Evolutionary conservation across 1,139 yeast genomes (phyloP).

Genomic region (Nadsonia starkeyi-henricii): DNA sequence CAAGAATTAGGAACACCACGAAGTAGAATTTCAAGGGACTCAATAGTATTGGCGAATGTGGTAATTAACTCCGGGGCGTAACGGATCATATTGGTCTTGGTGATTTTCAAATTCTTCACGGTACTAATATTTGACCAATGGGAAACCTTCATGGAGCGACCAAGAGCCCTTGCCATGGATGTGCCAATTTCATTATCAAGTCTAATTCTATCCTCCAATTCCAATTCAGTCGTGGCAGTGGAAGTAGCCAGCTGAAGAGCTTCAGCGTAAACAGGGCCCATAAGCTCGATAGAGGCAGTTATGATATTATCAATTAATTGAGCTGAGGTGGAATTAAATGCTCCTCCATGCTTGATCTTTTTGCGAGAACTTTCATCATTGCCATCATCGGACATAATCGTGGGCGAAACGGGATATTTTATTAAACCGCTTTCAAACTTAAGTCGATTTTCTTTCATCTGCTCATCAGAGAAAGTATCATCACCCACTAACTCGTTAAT

Average conservation of each 20-base stretch:
- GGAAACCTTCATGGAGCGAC: background rate
- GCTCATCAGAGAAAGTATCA: background rate
- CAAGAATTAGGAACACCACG: constrained; percentile 37
- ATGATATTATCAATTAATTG: background rate
- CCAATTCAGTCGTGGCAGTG: background rate
- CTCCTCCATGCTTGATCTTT: background rate
- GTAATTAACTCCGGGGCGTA: constrained; percentile 4
- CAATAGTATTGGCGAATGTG: constrained; percentile 38
- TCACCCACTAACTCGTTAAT: constrained; percentile 9
- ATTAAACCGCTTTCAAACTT: background rate
- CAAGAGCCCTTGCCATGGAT: background rate
- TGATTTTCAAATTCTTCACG: background rate
- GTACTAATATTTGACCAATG: background rate
- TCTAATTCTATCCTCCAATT: background rate
- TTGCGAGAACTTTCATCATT: background rate
- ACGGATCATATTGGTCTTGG: background rate
- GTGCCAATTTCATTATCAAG: background rate
- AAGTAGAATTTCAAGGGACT: constrained; percentile 50
- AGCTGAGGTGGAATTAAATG: background rate
- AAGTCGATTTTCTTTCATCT: background rate
- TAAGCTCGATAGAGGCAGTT: background rate
- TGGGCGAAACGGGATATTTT: background rate
- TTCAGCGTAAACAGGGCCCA: background rate
- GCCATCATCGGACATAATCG: background rate
- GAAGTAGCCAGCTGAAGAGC: background rate